Percentiles rank a stretch among this genome's conserved stretches.
Conservation (phyloP, 1,284 basidiomycete species). For the Sporisorium sorghi region DNA sequence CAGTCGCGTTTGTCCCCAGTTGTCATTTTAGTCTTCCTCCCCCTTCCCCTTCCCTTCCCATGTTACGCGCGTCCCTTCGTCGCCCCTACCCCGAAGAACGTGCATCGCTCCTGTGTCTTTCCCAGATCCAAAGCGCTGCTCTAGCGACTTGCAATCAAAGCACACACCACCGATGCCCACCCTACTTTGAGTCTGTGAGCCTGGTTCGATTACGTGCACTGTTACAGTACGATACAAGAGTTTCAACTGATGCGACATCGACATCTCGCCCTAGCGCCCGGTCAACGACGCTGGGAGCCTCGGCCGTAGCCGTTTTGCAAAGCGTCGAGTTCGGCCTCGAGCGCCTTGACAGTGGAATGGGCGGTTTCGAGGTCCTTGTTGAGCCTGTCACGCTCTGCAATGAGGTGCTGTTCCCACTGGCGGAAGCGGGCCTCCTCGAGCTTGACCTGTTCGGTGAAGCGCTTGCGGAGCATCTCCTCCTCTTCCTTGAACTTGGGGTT, state of each 20-base stretch:
- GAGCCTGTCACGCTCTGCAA: constrained; percentile 68
- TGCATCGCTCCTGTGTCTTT: not conserved
- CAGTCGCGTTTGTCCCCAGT: not conserved
- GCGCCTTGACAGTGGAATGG: constrained; percentile 65
- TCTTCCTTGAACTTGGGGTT: constrained; percentile 99
- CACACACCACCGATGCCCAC: not conserved
- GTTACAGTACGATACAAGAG: constrained; percentile 3
- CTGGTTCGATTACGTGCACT: constrained; percentile 4
- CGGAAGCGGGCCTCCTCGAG: constrained; percentile 96
- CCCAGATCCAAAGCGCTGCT: not conserved
- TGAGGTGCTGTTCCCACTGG: constrained; percentile 98
- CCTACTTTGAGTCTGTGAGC: not conserved
- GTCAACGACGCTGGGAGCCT: constrained; percentile 53
- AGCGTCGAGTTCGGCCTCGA: constrained; percentile 64
- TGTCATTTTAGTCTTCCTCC: not conserved
- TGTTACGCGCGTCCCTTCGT: not conserved
- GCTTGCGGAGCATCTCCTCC: constrained; percentile 93
- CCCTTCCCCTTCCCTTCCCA: not conserved
- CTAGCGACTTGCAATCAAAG: not conserved
- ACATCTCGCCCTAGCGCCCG: not conserved
- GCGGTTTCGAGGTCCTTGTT: constrained; percentile 69
- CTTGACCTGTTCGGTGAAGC: constrained; percentile 99
- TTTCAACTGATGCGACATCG: not conserved
- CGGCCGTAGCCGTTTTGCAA: constrained; percentile 58
- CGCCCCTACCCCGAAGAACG: not conserved